These are phyloP conservation scores for Colletotrichum costaricense DNA, from an alignment of 2,329 filamentous ascomycete genomes.

Conservation along the genomic window DNA sequence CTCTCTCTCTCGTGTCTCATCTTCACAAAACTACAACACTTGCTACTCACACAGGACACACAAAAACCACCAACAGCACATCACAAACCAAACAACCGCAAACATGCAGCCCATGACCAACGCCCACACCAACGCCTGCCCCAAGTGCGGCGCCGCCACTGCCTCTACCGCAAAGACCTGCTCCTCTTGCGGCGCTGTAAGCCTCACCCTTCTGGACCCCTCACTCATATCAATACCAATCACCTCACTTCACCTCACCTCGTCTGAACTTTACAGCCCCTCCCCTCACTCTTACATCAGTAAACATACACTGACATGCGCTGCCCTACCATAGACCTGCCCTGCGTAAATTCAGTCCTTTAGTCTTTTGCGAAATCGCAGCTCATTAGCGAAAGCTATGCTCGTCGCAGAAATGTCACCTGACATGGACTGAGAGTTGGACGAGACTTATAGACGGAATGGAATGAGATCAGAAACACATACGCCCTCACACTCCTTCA, in stretches of 20 bases:
- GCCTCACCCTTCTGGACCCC: conserved; percentile 41
- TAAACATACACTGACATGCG: conserved; percentile 1
- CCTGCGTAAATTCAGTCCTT: conserved; percentile 40
- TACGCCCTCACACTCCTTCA: conserved; percentile 26
- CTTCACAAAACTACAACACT: background rate
- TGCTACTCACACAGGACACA: background rate
- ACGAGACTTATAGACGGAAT: background rate
- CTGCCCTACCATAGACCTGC: conserved; percentile 42
- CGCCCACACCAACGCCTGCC: conserved; percentile 57
- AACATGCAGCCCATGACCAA: conserved; percentile 46
- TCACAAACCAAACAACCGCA: background rate
- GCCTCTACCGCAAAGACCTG: conserved; percentile 63
- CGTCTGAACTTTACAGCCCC: background rate
- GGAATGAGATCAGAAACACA: background rate
- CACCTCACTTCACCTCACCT: background rate
- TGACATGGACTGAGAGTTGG: background rate
- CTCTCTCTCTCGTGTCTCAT: background rate
- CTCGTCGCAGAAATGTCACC: background rate
- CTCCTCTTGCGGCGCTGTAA: conserved; percentile 66
- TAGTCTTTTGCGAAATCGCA: no score
- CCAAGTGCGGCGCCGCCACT: conserved; percentile 65
- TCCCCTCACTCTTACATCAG: background rate
- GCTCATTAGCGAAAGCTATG: background rate
- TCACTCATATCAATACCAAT: background rate
- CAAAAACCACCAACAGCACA: conserved; percentile 1